A percentile compares a stretch with the other conserved stretches of the same genome.
Evolutionary conservation across 176 grass and related monocot species (phyloP).

Genomic region (Metroxylon sagu): DNA sequence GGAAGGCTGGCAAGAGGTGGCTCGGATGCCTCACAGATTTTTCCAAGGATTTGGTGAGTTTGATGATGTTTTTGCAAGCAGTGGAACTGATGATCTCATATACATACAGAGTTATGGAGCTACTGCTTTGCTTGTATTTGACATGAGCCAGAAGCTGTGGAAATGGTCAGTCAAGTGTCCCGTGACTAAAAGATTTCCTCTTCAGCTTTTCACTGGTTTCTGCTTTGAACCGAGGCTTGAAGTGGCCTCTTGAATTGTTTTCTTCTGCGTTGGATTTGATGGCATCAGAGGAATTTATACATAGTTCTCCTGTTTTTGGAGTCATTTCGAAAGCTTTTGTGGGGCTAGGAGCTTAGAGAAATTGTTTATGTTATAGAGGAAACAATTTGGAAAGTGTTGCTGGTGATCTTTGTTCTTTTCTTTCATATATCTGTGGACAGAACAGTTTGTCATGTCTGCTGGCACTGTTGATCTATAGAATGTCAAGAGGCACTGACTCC

Average conservation of each 20-base stretch:
- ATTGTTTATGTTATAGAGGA: no score
- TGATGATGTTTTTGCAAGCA: constrained; percentile 87
- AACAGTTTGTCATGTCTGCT: no score
- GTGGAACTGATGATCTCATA: constrained; percentile 53
- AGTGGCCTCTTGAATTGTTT: constrained; percentile 36
- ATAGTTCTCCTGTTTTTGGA: no score
- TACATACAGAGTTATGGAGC: constrained; percentile 94
- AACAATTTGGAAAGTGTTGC: no score
- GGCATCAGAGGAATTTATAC: no score
- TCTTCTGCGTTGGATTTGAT: no score
- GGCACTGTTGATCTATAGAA: no score
- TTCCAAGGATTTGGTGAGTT: constrained; percentile 96
- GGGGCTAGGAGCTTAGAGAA: no score
- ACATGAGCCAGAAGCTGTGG: constrained; percentile 72
- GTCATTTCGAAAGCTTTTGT: no score
- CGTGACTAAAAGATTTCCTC: constrained; percentile 79
- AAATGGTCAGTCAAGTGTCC: constrained; percentile 76
- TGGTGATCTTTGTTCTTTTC: no score
- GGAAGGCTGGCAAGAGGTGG: constrained; percentile 59
- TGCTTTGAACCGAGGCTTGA: constrained; percentile 88
- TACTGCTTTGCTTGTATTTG: constrained; percentile 67
- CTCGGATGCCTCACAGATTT: constrained; percentile 81
- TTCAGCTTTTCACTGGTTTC: constrained; percentile 92
- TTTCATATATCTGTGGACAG: no score
- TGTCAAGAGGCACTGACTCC: no score